Conservation (phyloP, 495 filamentous ascomycete species). For the Daldinia caldariorum region DNA sequence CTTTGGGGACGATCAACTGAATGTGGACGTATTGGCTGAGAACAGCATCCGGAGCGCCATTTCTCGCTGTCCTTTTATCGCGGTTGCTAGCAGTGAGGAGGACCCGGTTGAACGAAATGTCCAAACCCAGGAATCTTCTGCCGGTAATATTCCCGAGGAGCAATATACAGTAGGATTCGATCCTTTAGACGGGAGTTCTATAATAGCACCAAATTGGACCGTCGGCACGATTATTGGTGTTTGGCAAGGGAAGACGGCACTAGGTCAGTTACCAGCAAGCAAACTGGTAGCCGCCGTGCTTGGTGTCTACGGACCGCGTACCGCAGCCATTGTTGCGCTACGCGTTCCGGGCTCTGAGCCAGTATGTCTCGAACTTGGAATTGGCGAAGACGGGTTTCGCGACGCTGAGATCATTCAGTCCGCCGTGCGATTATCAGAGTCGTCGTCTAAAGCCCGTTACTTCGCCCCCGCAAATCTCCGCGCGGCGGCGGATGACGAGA, state of each 20-base stretch:
- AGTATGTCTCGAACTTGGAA: constrained; percentile 56
- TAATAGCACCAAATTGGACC: constrained; percentile 64
- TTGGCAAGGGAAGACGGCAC: constrained; percentile 58
- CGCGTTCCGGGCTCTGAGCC: constrained; percentile 48
- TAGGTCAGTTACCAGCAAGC: constrained; percentile 48
- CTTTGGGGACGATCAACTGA: constrained; percentile 66
- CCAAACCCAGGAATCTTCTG: background rate
- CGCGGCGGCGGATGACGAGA: constrained; percentile 53
- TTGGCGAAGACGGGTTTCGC: constrained; percentile 36
- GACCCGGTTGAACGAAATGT: constrained; percentile 56
- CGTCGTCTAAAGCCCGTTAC: constrained; percentile 53
- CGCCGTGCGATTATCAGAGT: constrained; percentile 39
- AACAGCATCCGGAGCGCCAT: constrained; percentile 54
- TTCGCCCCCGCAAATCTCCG: constrained; percentile 66
- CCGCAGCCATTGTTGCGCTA: constrained; percentile 59
- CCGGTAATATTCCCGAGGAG: constrained; percentile 42
- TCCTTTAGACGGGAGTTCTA: constrained; percentile 64
- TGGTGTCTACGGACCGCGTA: constrained; percentile 62
- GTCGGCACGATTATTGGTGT: constrained; percentile 64
- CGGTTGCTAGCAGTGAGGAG: constrained; percentile 63
- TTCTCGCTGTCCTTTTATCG: constrained; percentile 52
- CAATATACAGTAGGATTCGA: constrained; percentile 66
- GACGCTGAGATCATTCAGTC: constrained; percentile 51
- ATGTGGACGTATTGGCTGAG: constrained; percentile 64
- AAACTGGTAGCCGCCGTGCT: constrained; percentile 59